Conservation (phyloP, 805 yeast genomes). For the Groenewaldozyma salmanticensis region DNA sequence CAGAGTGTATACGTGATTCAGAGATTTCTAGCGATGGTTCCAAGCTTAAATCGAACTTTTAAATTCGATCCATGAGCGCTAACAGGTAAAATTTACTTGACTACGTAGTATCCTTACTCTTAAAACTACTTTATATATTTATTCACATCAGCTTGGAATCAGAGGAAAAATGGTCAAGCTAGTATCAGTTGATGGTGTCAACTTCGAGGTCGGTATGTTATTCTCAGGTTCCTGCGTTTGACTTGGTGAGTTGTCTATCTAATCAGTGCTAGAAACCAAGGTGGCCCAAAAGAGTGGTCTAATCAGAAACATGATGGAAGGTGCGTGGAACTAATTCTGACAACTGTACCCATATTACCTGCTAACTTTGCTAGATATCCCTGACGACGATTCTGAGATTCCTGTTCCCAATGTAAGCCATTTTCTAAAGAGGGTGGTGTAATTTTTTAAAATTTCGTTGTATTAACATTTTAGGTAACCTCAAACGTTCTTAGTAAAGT, state of each 20-base stretch:
- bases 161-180: constrained; percentile 29
- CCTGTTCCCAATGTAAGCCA: constrained; percentile 80
- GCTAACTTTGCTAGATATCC: constrained; percentile 22
- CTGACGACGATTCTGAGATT: constrained; percentile 57
- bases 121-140: no score
- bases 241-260: neutral
- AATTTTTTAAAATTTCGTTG: neutral
- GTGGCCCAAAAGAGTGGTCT: constrained; percentile 82
- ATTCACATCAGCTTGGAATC: no score
- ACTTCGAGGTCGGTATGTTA: constrained; percentile 54
- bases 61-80: no score
- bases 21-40: no score
- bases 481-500: constrained; percentile 76
- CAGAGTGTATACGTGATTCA: no score
- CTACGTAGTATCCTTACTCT: no score
- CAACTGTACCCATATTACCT: no score
- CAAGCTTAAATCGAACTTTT: no score
- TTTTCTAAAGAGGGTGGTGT: neutral
- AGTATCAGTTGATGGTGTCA: constrained; percentile 73
- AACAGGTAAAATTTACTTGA: no score
- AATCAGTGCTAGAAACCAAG: constrained; percentile 32
- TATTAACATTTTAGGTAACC: constrained; percentile 18
- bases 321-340: constrained; percentile 31
- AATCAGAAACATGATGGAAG: constrained; percentile 79
- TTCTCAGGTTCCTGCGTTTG: no score